Evolutionary conservation across 306 rosid genomes (phyloP).

Genomic region (Cicer pinnatifidum): DNA sequence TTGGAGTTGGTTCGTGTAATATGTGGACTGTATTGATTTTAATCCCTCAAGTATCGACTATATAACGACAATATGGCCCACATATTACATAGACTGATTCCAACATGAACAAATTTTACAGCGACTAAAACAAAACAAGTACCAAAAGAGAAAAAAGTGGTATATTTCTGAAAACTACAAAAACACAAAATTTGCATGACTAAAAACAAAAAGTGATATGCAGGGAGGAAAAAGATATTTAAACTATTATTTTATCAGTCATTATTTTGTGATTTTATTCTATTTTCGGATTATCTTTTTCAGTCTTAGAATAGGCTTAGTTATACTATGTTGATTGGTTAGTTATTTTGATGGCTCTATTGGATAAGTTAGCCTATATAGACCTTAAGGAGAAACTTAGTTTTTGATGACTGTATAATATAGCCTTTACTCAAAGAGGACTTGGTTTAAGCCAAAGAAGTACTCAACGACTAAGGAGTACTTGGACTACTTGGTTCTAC

Average conservation of each 20-base stretch:
- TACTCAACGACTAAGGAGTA: not conserved
- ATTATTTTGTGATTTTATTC: constrained; percentile 11
- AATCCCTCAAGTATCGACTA: not conserved
- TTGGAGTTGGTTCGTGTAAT: not conserved
- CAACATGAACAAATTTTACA: too few relatives aligned
- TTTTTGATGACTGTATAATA: not conserved
- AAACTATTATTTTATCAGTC: not conserved
- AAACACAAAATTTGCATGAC: too few relatives aligned
- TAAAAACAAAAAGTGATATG: too few relatives aligned
- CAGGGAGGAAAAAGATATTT: not conserved
- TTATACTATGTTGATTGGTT: not conserved
- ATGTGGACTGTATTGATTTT: not conserved
- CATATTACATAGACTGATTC: not conserved
- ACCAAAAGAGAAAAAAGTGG: not conserved
- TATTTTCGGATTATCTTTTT: constrained; percentile 14
- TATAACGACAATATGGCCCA: not conserved
- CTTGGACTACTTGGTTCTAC: not conserved
- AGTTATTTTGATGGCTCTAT: constrained; percentile 4
- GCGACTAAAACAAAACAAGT: not conserved
- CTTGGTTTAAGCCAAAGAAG: not conserved
- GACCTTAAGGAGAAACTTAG: not conserved
- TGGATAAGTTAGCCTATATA: not conserved
- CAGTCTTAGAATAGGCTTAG: constrained; percentile 4
- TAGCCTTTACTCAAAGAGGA: not conserved
- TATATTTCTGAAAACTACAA: not conserved